Conservation (phyloP, 257 asterid species). For the Solanum arcanum region DNA sequence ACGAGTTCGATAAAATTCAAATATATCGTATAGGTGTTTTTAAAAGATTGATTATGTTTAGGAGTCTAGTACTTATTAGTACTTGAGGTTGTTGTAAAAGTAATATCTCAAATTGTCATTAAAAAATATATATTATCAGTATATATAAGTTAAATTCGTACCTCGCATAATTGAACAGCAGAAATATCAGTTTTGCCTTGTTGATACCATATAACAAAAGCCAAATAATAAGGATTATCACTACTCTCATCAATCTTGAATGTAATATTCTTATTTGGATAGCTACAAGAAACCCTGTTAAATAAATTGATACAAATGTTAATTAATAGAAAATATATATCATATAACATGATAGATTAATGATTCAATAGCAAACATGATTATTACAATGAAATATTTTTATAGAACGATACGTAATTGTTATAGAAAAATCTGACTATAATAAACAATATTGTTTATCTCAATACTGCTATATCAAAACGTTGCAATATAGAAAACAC, state of each 20-base stretch:
- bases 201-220: conserved; percentile 68
- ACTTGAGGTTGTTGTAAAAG: neutral
- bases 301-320: neutral
- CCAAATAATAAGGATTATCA: conserved; percentile 62
- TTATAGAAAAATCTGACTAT: too few relatives aligned
- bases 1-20: too few relatives aligned
- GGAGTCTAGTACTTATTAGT: too few relatives aligned
- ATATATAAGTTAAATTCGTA: neutral
- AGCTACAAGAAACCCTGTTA: conserved; percentile 72
- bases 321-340: neutral
- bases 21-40: too few relatives aligned
- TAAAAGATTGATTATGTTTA: too few relatives aligned
- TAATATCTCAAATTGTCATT: too few relatives aligned
- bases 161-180: conserved; percentile 82
- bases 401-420: accelerated
- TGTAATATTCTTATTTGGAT: conserved; percentile 54
- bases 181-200: conserved; percentile 68
- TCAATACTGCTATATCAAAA: too few relatives aligned
- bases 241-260: conserved; percentile 65
- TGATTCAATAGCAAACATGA: neutral
- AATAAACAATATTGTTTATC: too few relatives aligned
- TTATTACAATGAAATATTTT: neutral
- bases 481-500: too few relatives aligned
- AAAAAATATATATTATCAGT: neutral
- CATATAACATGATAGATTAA: neutral